Percentiles rank a stretch among this genome's conserved stretches.
Conservation (phyloP, 371 early-diverging fungal species). For the Mucor irregularis region DNA sequence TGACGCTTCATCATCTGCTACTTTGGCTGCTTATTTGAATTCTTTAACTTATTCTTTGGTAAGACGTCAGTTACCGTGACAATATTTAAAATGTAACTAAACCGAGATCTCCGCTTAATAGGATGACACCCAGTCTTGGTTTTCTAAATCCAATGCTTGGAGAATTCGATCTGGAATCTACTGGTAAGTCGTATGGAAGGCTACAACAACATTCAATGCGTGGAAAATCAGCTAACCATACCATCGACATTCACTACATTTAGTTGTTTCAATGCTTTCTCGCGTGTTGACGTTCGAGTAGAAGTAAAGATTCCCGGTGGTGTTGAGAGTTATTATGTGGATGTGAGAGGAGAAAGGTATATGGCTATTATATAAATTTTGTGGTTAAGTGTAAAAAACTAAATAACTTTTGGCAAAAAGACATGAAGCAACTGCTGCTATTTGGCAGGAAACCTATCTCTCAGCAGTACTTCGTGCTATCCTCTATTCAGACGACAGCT, state of each 20-base stretch:
- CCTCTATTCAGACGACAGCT: slow-evolving; percentile 85
- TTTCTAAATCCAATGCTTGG: slow-evolving; percentile 67
- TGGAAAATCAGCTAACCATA: too few relatives aligned
- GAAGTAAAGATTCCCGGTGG: slow-evolving; percentile 97
- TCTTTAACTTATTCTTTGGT: slow-evolving; percentile 92
- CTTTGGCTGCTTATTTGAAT: slow-evolving; percentile 93
- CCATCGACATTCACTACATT: background rate
- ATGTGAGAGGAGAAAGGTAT: slow-evolving; percentile 73
- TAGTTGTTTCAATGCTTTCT: slow-evolving; percentile 95
- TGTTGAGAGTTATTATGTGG: slow-evolving; percentile 90
- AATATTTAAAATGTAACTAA: background rate
- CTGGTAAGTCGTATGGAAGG: too few relatives aligned
- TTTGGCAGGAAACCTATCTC: slow-evolving; percentile 91
- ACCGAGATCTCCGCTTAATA: slow-evolving; percentile 11
- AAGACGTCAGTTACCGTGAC: slow-evolving; percentile 17
- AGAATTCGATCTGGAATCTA: slow-evolving; percentile 72
- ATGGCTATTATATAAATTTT: background rate
- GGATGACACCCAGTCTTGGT: slow-evolving; percentile 74
- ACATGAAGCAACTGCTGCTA: slow-evolving; percentile 73
- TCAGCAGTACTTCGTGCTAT: slow-evolving; percentile 88
- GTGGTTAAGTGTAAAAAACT: background rate
- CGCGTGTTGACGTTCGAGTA: slow-evolving; percentile 95
- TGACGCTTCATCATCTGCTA: slow-evolving; percentile 93
- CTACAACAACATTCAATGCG: too few relatives aligned
- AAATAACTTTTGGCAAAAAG: slow-evolving; percentile 13